phyloP scores from a whole-genome alignment of 345 rosid genomes.

The Eucalyptus urophylla region DNA sequence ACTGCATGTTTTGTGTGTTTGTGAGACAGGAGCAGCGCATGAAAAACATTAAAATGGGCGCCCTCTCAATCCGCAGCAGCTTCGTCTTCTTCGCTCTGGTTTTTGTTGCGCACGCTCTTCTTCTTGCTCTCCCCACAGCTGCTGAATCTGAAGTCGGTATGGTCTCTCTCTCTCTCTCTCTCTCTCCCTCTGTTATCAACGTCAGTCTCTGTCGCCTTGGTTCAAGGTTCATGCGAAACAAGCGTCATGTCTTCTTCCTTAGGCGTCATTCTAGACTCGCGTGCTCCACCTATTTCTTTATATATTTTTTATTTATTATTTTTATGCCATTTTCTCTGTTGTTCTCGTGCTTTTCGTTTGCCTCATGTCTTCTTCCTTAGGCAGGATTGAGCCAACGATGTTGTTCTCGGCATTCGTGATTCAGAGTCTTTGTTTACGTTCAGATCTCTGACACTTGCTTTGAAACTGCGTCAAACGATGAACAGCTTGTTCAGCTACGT shows the following conservation, averaged over 20 bases:
- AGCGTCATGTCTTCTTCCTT: background rate
- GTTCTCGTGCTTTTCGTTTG: background rate
- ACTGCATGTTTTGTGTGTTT: background rate
- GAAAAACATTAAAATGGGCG: background rate
- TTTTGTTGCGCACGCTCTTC: background rate
- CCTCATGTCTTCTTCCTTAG: background rate
- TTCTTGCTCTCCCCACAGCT: background rate
- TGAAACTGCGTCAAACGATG: background rate
- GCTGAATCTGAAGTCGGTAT: slow-evolving; percentile 17
- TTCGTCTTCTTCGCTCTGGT: background rate
- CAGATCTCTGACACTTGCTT: background rate
- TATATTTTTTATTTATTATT: background rate
- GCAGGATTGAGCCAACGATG: background rate
- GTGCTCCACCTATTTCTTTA: background rate
- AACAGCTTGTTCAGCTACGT: background rate
- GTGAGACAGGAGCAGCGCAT: background rate
- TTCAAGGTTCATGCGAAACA: background rate
- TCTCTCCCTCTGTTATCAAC: background rate
- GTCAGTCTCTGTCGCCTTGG: background rate
- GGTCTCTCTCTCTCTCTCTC: background rate
- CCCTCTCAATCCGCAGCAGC: background rate
- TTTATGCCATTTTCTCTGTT: background rate
- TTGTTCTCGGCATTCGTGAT: background rate
- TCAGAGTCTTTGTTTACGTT: background rate
- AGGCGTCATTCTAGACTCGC: background rate